These are phyloP conservation scores for Ogataea parapolymorpha DNA, from an alignment of 805 yeast genomes.

Conservation along the genomic window DNA sequence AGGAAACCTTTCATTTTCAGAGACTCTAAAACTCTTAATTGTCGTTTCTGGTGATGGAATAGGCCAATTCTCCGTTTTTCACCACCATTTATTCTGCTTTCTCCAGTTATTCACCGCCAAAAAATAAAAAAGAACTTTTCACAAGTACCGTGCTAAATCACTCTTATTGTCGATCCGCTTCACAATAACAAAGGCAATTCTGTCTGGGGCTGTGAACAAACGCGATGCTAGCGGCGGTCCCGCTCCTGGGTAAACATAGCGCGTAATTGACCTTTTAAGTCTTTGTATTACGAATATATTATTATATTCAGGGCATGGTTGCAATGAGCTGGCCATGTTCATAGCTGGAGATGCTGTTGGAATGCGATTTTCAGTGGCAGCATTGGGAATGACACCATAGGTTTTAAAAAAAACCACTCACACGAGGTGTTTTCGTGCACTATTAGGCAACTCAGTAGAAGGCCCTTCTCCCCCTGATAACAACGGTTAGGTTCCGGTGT, in stretches of 20 bases:
- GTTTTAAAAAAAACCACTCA: not conserved
- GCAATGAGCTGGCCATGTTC: no score
- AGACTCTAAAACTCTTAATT: no score
- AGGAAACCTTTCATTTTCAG: no score
- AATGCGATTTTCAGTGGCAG: not conserved
- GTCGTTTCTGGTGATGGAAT: no score
- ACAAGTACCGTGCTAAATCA: not conserved
- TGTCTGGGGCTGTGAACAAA: not conserved
- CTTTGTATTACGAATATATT: no score
- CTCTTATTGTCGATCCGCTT: not conserved
- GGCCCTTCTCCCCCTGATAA: not conserved
- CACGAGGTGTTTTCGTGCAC: not conserved
- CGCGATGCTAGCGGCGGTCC: no score
- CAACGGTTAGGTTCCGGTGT: not conserved
- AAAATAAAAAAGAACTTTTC: slow-evolving; percentile 2
- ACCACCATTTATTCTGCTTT: not conserved
- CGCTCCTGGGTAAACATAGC: no score
- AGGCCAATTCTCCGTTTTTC: no score
- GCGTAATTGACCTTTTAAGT: no score
- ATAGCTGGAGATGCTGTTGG: no score
- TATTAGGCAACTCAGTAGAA: not conserved
- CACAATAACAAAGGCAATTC: not conserved
- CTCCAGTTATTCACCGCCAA: not conserved
- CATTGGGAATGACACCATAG: not conserved
- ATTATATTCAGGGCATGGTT: no score